Conservation (phyloP, 2,329 filamentous ascomycete genomes). For the Ceratocystis huliohia region DNA sequence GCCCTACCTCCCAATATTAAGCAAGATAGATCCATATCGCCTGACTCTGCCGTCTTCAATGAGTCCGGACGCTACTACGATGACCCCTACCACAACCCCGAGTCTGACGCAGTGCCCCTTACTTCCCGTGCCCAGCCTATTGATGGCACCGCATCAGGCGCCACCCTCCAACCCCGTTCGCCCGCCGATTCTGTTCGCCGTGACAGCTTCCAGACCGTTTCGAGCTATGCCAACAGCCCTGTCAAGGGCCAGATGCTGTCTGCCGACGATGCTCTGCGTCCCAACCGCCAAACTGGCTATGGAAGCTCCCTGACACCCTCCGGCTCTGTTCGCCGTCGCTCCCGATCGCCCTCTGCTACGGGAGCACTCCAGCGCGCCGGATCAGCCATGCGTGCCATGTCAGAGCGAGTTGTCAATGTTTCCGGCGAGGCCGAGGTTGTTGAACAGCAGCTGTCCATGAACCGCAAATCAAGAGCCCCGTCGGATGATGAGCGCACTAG, state of each 20-base stretch:
- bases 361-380: slow-evolving; percentile 56
- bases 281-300: slow-evolving; percentile 30
- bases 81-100: slow-evolving; percentile 14
- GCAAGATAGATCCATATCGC: slow-evolving; percentile 26
- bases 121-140: slow-evolving; percentile 45
- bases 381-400: slow-evolving; percentile 74
- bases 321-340: slow-evolving; percentile 36
- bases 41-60: slow-evolving; percentile 21
- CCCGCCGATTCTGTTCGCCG: slow-evolving; percentile 33
- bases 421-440: slow-evolving; percentile 81
- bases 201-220: slow-evolving; percentile 47
- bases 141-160: slow-evolving; percentile 26
- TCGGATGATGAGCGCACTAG: slow-evolving; percentile 39
- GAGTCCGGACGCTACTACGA: slow-evolving; percentile 15
- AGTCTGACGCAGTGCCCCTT: slow-evolving; percentile 35
- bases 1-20: slow-evolving; percentile 42
- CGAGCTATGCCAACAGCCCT: slow-evolving; percentile 44
- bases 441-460: slow-evolving; percentile 54
- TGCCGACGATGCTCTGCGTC: slow-evolving; percentile 18
- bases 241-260: slow-evolving; percentile 19
- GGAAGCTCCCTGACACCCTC: slow-evolving; percentile 43
- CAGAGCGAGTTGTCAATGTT: slow-evolving; percentile 92
- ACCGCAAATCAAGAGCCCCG: slow-evolving; percentile 46
- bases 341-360: slow-evolving; percentile 50
- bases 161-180: slow-evolving; percentile 33